phyloP scores from a whole-genome alignment of 208 protist genomes.

The Trypanosoma vivax region DNA sequence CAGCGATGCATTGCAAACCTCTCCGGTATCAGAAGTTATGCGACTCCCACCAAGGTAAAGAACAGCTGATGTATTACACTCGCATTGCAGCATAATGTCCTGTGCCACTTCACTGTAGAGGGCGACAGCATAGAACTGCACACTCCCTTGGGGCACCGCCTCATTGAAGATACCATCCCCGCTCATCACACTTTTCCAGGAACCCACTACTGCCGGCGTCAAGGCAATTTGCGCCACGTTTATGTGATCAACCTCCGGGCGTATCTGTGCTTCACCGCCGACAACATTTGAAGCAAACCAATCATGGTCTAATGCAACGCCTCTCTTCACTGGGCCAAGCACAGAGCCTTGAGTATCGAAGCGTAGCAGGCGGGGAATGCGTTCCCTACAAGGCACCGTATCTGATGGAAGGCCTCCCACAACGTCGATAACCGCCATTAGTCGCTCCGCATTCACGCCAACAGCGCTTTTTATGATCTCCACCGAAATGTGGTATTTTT shows the following conservation, averaged over 20 bases:
- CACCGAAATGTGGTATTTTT: constrained; percentile 5
- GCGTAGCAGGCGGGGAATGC: neutral
- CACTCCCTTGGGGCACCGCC: neutral
- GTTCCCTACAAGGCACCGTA: neutral
- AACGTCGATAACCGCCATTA: neutral
- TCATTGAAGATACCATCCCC: constrained; percentile 3
- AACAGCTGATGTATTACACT: constrained; percentile 3
- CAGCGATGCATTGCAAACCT: neutral
- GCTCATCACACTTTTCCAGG: neutral
- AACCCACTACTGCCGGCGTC: neutral
- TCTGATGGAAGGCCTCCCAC: constrained; percentile 3
- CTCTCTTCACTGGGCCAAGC: constrained; percentile 3
- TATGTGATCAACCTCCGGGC: neutral
- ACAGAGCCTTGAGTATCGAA: constrained; percentile 2
- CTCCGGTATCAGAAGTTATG: neutral
- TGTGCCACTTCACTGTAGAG: constrained; percentile 9
- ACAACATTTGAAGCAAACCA: constrained; percentile 14
- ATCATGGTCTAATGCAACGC: neutral
- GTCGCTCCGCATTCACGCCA: neutral
- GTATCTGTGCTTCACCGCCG: constrained; percentile 11
- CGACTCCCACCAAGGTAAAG: constrained; percentile 6
- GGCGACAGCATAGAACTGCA: constrained; percentile 12
- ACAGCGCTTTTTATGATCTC: constrained; percentile 1
- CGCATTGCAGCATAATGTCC: constrained; percentile 7
- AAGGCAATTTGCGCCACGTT: neutral